Evolutionary conservation across 176 grass and related monocot species (phyloP), one percentile per base, ranked within the genome.

Genomic region (Rhipidocladum racemiflorum): DNA sequence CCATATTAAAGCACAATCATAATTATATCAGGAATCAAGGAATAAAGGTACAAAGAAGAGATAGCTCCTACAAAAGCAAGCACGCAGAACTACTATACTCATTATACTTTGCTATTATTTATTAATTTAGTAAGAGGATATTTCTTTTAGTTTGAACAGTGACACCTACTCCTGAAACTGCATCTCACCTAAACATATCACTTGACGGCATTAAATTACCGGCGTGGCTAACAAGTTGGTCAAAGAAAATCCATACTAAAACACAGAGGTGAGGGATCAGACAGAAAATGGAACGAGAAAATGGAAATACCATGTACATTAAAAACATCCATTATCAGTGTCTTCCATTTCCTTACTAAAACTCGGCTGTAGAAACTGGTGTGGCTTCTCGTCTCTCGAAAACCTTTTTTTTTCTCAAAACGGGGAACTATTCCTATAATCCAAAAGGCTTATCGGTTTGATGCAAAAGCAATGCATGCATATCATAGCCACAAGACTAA

Each of bases 1-100:
- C 30, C 38, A 77, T 86, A 56, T 71, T n/a, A 70, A 53, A 72
- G 27, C 34, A 64, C 45, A 75, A 85, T 28, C 48, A 89, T 35
- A 44, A 70, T 29, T 63, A 44, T 50, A 14, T 68, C 27, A 45
- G 6, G 35, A 36, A 56, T 73, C 36, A 72, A 65, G 43, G 56
- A 45, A 9, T 63, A 15, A 43, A 57, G 7, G 25, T 65, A 72
- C 36, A 72, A 32, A 55, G 12, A 80, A 64, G 18, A 72, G 35
- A 72, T 39, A 40, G 3, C 65, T 10, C 36, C 2, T 43, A 51
- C 28, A 49, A 44, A 77, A n/a, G 25, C 32, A 88, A 72, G 16
- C 42, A 83, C 1, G 2, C 4, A 66, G n/a, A 79, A n/a, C 12
- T 27, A 68, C 29, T 25, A 39, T 12, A 17, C 45, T 35, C 4